Evolutionary conservation across 345 rosid species (phyloP).

Genomic region (Pistacia vera): DNA sequence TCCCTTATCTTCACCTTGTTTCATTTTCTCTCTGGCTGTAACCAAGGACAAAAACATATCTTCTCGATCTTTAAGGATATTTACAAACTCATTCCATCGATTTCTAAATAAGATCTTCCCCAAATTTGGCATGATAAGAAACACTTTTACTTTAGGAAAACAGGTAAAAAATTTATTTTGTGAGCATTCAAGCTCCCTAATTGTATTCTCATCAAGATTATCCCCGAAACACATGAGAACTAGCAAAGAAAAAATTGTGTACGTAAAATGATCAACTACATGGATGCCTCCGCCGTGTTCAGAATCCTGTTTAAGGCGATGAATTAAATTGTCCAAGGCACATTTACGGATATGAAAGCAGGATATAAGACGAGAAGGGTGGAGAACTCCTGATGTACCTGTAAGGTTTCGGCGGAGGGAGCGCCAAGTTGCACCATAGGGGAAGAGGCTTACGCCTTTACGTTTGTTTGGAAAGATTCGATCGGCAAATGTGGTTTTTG

Average conservation of each 20-base stretch:
- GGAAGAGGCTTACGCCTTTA: conserved; percentile 1
- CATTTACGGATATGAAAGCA: not conserved
- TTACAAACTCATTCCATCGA: not conserved
- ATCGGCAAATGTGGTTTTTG: not conserved
- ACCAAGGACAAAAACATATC: not conserved
- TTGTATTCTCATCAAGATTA: conserved; percentile 5
- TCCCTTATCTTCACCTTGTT: not conserved
- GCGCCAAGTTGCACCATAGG: conserved; percentile 24
- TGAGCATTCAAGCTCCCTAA: not conserved
- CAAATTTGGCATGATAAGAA: not conserved
- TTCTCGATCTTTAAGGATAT: not conserved
- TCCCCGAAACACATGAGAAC: conserved; percentile 9
- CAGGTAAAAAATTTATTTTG: not conserved
- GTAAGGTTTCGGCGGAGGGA: conserved; percentile 19
- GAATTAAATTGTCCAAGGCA: not conserved
- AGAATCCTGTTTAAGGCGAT: not conserved
- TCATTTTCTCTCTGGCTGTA: conserved; percentile 5
- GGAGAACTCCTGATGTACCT: conserved; percentile 15
- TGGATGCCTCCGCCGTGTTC: not conserved
- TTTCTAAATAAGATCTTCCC: conserved; percentile 1
- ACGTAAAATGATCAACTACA: not conserved
- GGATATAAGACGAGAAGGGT: conserved; percentile 1
- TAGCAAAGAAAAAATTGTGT: not conserved
- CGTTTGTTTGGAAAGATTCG: not conserved
- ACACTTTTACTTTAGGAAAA: not conserved